Percentiles rank a stretch among this genome's conserved stretches.
phyloP scores from a whole-genome alignment of 352 stramenopile species.

The Phytophthora pseudosyringae region DNA sequence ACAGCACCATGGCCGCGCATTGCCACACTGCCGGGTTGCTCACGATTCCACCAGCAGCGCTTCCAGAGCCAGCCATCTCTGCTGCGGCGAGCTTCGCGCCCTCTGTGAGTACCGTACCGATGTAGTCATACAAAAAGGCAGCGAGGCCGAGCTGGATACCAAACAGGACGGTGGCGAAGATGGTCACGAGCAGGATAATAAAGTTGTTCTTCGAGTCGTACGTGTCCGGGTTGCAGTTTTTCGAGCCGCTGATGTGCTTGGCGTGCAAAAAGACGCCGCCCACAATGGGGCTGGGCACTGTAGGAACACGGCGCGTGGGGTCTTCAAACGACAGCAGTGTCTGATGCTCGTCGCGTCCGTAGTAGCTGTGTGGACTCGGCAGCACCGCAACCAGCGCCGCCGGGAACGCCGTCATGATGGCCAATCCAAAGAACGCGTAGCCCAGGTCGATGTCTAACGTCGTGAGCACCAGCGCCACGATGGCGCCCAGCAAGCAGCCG shows the following conservation, averaged over 20 bases:
- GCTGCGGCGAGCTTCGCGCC: slow-evolving; percentile 20
- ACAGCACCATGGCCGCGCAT: slow-evolving; percentile 74
- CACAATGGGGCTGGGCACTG: slow-evolving; percentile 79
- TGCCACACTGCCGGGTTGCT: slow-evolving; percentile 55
- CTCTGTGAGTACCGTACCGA: slow-evolving; percentile 61
- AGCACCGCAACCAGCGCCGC: slow-evolving; percentile 46
- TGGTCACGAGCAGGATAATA: slow-evolving; percentile 86
- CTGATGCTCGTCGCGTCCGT: slow-evolving; percentile 66
- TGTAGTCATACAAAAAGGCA: slow-evolving; percentile 86
- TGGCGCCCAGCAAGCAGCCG: slow-evolving; percentile 60
- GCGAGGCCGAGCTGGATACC: slow-evolving; percentile 77
- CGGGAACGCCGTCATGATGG: slow-evolving; percentile 52
- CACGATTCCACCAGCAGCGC: slow-evolving; percentile 17
- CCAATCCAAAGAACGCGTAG: slow-evolving; percentile 67
- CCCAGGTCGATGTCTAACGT: slow-evolving; percentile 56
- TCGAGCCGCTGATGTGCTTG: slow-evolving; percentile 70
- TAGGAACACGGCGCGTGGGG: slow-evolving; percentile 74
- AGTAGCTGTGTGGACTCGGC: slow-evolving; percentile 48
- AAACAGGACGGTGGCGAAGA: slow-evolving; percentile 79
- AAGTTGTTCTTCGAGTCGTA: slow-evolving; percentile 87
- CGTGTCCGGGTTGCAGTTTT: slow-evolving; percentile 82
- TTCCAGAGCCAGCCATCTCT: slow-evolving; percentile 19
- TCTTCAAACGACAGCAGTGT: slow-evolving; percentile 75
- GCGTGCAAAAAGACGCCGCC: slow-evolving; percentile 85
- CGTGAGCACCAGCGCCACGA: slow-evolving; percentile 55